Conservation (phyloP, 352 stramenopile genomes). For the Phytophthora gonapodyides region DNA sequence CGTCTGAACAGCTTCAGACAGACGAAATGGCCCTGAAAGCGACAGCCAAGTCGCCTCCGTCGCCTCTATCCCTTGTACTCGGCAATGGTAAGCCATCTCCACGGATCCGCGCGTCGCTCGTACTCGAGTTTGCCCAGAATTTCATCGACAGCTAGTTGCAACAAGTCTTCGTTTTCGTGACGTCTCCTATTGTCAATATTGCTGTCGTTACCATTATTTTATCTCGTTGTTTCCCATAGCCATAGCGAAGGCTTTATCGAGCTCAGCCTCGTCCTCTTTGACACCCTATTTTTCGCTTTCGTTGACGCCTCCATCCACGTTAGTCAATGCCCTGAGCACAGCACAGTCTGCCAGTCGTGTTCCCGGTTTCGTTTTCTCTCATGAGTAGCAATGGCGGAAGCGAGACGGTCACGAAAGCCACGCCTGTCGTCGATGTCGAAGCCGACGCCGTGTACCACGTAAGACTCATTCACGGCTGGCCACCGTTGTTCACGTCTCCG, state of each 20-base stretch:
- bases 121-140: slow-evolving; percentile 40
- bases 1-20: too few relatives aligned
- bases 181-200: too few relatives aligned
- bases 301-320: not conserved
- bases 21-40: too few relatives aligned
- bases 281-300: slow-evolving; percentile 8
- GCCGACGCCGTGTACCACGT: slow-evolving; percentile 44
- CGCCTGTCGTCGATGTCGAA: slow-evolving; percentile 6
- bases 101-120: slow-evolving; percentile 25
- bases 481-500: slow-evolving; percentile 1
- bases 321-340: slow-evolving; percentile 10
- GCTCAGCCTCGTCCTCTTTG: too few relatives aligned
- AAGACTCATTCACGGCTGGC: slow-evolving; percentile 41
- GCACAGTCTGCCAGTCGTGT: not conserved
- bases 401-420: slow-evolving; percentile 4
- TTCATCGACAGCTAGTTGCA: slow-evolving; percentile 31
- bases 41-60: not conserved
- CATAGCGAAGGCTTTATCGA: too few relatives aligned
- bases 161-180: too few relatives aligned
- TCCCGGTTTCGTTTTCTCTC: not conserved
- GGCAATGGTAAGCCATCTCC: not conserved
- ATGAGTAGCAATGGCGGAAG: slow-evolving; percentile 23
- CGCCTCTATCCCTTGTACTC: not conserved
- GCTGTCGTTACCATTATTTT: too few relatives aligned
- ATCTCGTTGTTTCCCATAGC: too few relatives aligned